phyloP scores from a whole-genome alignment of 768 basidiomycete genomes.

The Lactarius vividus region DNA sequence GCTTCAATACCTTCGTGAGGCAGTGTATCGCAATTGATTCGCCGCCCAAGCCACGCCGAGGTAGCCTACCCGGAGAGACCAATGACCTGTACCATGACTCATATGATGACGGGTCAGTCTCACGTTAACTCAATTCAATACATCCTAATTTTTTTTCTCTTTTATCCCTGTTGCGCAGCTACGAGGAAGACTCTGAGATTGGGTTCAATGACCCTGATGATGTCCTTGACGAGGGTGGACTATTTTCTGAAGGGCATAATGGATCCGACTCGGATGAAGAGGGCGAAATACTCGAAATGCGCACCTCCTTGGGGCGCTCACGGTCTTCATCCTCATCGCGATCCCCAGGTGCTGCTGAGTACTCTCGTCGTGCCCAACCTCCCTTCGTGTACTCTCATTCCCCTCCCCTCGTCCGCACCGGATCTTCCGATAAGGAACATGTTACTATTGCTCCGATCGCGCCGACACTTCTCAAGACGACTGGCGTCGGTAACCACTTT shows the following conservation, averaged over 20 bases:
- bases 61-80: slow-evolving; percentile 20
- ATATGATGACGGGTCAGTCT: slow-evolving; percentile 64
- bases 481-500: slow-evolving; percentile 44
- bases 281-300: slow-evolving; percentile 64
- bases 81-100: slow-evolving; percentile 31
- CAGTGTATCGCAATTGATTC: slow-evolving; percentile 92
- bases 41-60: slow-evolving; percentile 42
- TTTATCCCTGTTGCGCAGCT: slow-evolving; percentile 39
- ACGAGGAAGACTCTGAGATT: slow-evolving; percentile 68
- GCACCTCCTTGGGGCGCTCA: slow-evolving; percentile 38
- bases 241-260: slow-evolving; percentile 31
- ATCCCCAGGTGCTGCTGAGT: slow-evolving; percentile 25
- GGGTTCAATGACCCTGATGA: slow-evolving; percentile 51
- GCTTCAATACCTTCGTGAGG: slow-evolving; percentile 97
- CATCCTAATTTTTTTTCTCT: slow-evolving; percentile 16
- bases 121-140: not conserved
- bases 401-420: slow-evolving; percentile 35
- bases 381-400: slow-evolving; percentile 25
- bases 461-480: slow-evolving; percentile 85
- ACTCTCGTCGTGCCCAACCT: slow-evolving; percentile 29
- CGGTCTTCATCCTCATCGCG: slow-evolving; percentile 42
- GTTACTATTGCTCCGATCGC: slow-evolving; percentile 72
- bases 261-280: slow-evolving; percentile 41
- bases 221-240: slow-evolving; percentile 30
- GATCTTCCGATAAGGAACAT: slow-evolving; percentile 46